Evolutionary conservation across 371 early-diverging fungal genomes (phyloP).

Genomic region (Parasitella parasitica): DNA sequence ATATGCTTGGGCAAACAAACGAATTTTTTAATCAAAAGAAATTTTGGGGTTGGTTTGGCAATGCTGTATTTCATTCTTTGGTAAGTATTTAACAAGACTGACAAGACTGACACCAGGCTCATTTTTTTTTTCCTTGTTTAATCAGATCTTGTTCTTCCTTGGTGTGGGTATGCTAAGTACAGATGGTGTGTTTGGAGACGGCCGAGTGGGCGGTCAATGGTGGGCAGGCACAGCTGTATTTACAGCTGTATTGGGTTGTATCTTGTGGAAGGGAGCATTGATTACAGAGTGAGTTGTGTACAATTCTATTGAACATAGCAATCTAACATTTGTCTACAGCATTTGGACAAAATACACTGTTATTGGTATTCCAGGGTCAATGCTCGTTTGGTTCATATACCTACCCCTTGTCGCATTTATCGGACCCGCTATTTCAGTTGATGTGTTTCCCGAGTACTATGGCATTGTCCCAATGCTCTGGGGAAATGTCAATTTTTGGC

Average conservation of each 20-base stretch:
- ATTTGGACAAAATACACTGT: constrained; percentile 87
- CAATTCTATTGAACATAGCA: too few species aligned
- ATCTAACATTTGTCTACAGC: constrained; percentile 17
- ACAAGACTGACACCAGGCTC: background rate
- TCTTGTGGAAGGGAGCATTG: constrained; percentile 81
- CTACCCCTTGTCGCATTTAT: constrained; percentile 84
- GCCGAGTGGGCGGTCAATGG: constrained; percentile 78
- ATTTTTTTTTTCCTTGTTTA: background rate
- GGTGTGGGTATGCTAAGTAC: constrained; percentile 60
- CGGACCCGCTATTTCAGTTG: constrained; percentile 75
- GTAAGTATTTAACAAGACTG: constrained; percentile 21
- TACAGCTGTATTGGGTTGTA: constrained; percentile 77
- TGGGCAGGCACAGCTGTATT: constrained; percentile 77
- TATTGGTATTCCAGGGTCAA: constrained; percentile 82
- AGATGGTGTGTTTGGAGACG: constrained; percentile 64
- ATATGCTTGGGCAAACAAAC: constrained; percentile 87
- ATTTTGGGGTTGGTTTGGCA: constrained; percentile 95
- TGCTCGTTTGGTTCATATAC: constrained; percentile 84
- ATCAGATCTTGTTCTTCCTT: constrained; percentile 62
- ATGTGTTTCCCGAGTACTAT: constrained; percentile 69
- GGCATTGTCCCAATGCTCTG: constrained; percentile 80
- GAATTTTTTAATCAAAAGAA: constrained; percentile 90
- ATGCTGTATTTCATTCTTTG: constrained; percentile 93
- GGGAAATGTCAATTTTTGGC: constrained; percentile 83
- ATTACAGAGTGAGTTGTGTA: constrained; percentile 69